Conservation (phyloP, 257 asterid species). For the Solanum chmielewskii region DNA sequence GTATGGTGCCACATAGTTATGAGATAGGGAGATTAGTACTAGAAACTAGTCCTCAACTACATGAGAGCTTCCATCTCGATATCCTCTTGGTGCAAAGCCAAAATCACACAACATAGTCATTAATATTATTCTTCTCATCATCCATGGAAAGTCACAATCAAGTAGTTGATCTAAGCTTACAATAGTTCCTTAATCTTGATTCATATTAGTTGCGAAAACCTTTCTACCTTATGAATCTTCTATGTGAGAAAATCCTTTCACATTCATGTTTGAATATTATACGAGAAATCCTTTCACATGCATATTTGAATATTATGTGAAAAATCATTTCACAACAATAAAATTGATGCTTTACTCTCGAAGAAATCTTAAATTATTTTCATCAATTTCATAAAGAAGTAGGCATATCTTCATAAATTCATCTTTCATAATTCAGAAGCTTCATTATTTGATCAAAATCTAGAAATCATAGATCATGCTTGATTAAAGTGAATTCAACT, state of each 20-base stretch:
- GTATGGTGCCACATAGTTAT: neutral
- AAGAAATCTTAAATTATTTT: no score
- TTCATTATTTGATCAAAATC: neutral
- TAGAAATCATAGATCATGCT: neutral
- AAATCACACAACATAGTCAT: neutral
- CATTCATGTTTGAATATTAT: no score
- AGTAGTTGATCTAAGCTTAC: neutral
- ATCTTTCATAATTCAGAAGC: neutral
- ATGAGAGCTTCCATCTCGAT: neutral
- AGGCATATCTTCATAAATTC: neutral
- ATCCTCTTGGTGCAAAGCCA: neutral
- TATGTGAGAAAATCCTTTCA: no score
- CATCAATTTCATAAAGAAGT: neutral
- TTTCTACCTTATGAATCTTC: neutral
- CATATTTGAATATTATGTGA: neutral
- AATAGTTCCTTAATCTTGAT: neutral
- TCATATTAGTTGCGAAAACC: neutral
- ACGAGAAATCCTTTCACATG: no score
- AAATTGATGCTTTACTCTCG: neutral
- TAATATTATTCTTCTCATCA: neutral
- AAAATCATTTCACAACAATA: no score
- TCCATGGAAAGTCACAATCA: neutral
- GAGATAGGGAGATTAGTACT: neutral
- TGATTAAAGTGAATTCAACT: neutral
- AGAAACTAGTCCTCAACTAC: neutral